These are phyloP conservation scores for Starmerella sirachaensis DNA, from an alignment of 805 yeast genomes.

Conservation along the genomic window DNA sequence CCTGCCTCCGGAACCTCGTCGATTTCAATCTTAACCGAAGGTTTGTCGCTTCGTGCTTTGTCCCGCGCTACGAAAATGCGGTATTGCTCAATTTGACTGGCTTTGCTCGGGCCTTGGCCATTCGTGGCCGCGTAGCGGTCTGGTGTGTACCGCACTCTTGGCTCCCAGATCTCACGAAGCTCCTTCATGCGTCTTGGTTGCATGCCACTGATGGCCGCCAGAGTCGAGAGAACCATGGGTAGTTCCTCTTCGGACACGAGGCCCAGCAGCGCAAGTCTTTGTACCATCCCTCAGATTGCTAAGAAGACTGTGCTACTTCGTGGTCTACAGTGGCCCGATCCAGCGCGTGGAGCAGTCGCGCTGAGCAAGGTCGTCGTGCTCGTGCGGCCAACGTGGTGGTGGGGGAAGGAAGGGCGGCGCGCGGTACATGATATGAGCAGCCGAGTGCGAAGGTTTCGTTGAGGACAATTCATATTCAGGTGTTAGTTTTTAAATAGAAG, in stretches of 20 bases:
- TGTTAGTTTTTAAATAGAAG: too few species aligned
- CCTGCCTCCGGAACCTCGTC: conserved; percentile 33
- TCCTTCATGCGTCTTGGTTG: conserved; percentile 22
- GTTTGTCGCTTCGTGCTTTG: too few species aligned
- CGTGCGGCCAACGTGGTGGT: too few species aligned
- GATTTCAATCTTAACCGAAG: conserved; percentile 21
- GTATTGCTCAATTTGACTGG: conserved; percentile 25
- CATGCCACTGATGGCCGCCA: conserved; percentile 32
- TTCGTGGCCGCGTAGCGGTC: conserved; percentile 24
- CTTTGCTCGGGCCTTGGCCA: conserved; percentile 27
- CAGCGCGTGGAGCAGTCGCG: too few species aligned
- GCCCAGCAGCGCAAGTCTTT: conserved; percentile 29
- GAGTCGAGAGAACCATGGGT: conserved; percentile 25
- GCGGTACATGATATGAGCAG: too few species aligned
- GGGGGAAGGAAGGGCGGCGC: too few species aligned
- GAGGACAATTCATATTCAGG: too few species aligned
- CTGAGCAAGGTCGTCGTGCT: too few species aligned
- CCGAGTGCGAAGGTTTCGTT: too few species aligned
- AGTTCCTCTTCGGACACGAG: conserved; percentile 25
- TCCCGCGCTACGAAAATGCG: conserved; percentile 21
- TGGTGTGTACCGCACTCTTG: conserved; percentile 24
- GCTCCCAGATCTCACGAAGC: conserved; percentile 28
- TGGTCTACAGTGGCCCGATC: too few species aligned
- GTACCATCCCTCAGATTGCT: conserved; percentile 28
- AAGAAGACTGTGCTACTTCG: too few species aligned